Base-by-base conservation (phyloP, 2,329 filamentous ascomycete genomes). In the Penicillium capsulatum region DNA sequence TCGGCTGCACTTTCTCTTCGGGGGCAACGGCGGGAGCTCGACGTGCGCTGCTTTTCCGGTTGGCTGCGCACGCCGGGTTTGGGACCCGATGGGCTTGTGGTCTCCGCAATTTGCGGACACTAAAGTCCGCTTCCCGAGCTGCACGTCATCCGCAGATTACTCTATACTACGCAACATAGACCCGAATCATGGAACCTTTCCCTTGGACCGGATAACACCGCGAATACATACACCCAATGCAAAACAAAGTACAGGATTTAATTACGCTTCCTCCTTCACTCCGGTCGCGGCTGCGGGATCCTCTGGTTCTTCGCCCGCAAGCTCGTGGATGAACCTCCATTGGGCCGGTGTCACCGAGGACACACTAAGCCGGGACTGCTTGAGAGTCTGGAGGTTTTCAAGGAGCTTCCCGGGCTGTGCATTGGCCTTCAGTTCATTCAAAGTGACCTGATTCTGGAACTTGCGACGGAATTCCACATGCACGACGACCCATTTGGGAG, bases 401-500 rank as follows among this genome's bases (percentile, higher is more conserved):
- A 94, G 68, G 5, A 77, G 72, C 35, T 66, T 63, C 6, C 73
- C 75, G 7, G 76, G 59, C 28, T 73, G 70, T 4, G 78, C 79
- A 55, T 83, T 72, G 24, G 76, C 75, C 38, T 85, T 83, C 31
- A 96, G 74, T 50, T 86, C 81, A 46, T 79, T 77, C 36, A 96
- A 74, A 4, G 76, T 75, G 40, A 97, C 77, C 1, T 81, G 76
- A 10, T 80, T 73, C 2, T 73, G 71, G 53, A 97, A 89, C 65
- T 95, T 96, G 61, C 80, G 81, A 41, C 84, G 80, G 61, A 94
- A 96, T 55, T 83, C 77, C 33, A 97, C 91, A 45, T 94, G 85
- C 1, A 97, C 92, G 13, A 92, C 77, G 37, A 82, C 86, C 92
- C 92, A 98, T 55, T 81, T 86, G 0, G 84, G 84, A 35, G 82